Evolutionary conservation across 140 eudicot genomes (phyloP), one percentile per base, ranked within the genome.

Genomic region (Bidens hawaiensis): DNA sequence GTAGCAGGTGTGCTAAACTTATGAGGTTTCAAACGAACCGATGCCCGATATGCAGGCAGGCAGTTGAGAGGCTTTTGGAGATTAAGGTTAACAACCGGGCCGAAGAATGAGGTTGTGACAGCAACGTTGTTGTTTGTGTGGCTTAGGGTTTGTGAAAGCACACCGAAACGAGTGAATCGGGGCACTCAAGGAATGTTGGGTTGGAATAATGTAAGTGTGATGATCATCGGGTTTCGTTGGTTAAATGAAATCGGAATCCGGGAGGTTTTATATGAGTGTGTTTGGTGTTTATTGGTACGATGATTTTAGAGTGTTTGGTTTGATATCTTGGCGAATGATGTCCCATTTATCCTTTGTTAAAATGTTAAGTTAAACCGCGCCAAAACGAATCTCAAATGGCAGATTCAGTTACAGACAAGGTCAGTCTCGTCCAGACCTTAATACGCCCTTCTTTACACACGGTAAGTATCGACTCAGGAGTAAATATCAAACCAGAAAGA

Each of bases 21-120:
- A 73, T 94, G 93, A 83, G 99, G 88, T 81, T 88, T 45, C 97
- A 94, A 73, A 88, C 99, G n/a, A 87, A 94, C 72, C 69, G 95
- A 31, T 94, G 99, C 65, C 99, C 99, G 6, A 88, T 94, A 26
- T 94, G 99, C 75, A 65, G 97, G 66, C 99, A 94, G 67, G 87
- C 90, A 16, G 84, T 94, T 47, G 99, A 94, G 83, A 82, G 99
- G 78, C 95, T 94, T 52, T 61, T 94, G 80, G 95, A 94, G 76
- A 94, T 94, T 58, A 85, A 88, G 77, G 95, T 94, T 56, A 85
- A 60, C 80, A 77, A 79, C 33, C 86, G 69, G 33, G 33, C 70
- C 33, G 89, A 80, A 22, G 85, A 70, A 24, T 77, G 77, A 65
- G 41, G 31, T 60, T 40, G 8, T n/a, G 14, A 47, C 9, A 23